These are phyloP conservation scores for Sphagnurus paluster DNA, from an alignment of 1,284 basidiomycete genomes.

Conservation along the genomic window DNA sequence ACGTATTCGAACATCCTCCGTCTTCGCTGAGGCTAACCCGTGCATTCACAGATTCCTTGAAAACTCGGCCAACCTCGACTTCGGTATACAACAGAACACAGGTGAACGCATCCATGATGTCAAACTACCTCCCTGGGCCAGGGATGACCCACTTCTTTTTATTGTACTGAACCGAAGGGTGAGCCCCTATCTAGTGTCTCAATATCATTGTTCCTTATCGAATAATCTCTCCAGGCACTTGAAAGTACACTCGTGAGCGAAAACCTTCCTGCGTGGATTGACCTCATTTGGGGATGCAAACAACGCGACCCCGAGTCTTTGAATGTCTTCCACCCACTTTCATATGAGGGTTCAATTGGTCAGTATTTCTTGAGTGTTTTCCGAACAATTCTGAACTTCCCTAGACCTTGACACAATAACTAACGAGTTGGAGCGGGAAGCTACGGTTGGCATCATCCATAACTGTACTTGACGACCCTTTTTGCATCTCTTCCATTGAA, in stretches of 20 bases:
- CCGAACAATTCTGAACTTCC: slow-evolving; percentile 2
- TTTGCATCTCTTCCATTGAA: slow-evolving; percentile 1
- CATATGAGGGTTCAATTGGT: slow-evolving; percentile 92
- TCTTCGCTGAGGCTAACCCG: background rate
- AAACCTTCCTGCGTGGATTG: slow-evolving; percentile 89
- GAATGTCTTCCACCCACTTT: slow-evolving; percentile 93
- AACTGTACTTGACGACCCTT: slow-evolving; percentile 62
- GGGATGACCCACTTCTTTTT: slow-evolving; percentile 83
- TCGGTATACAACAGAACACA: slow-evolving; percentile 80
- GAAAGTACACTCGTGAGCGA: slow-evolving; percentile 91
- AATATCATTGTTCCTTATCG: background rate
- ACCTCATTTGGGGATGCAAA: slow-evolving; percentile 87
- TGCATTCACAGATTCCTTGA: slow-evolving; percentile 61
- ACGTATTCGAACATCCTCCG: slow-evolving; percentile 5
- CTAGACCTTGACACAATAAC: slow-evolving; percentile 83
- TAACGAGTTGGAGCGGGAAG: slow-evolving; percentile 86
- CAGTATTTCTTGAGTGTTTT: slow-evolving; percentile 14
- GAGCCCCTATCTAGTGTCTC: slow-evolving; percentile 11
- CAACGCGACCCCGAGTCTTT: slow-evolving; percentile 79
- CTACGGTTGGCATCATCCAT: slow-evolving; percentile 93
- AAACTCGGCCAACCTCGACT: slow-evolving; percentile 75
- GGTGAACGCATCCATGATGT: slow-evolving; percentile 88
- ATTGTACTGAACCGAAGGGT: slow-evolving; percentile 81
- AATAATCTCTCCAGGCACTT: slow-evolving; percentile 58
- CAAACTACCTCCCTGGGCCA: slow-evolving; percentile 90